Conservation (phyloP, 495 filamentous ascomycete genomes). For the Tetracladium setigerum region DNA sequence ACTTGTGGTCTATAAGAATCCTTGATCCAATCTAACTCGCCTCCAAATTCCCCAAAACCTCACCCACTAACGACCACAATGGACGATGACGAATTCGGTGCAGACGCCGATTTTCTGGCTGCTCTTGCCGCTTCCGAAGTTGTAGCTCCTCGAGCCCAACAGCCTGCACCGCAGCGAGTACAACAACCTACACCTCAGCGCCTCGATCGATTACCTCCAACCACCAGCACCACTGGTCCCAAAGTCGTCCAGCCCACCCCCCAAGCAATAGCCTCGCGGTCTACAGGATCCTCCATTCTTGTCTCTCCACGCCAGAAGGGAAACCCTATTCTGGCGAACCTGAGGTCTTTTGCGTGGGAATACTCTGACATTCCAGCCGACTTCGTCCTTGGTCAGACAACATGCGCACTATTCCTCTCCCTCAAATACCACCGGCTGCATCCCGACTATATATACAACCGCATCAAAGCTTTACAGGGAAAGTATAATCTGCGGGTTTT, state of each 20-base stretch:
- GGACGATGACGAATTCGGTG: constrained; percentile 52
- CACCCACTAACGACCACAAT: constrained; percentile 4
- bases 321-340: constrained; percentile 80
- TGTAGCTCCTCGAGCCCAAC: constrained; percentile 10
- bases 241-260: constrained; percentile 83
- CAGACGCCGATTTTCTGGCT: constrained; percentile 49
- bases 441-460: constrained; percentile 95
- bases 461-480: constrained; percentile 69
- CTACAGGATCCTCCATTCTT: constrained; percentile 68
- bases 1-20: too few relatives aligned
- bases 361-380: constrained; percentile 92
- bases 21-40: too few relatives aligned
- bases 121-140: constrained; percentile 40
- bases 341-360: constrained; percentile 87
- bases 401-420: constrained; percentile 86
- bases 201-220: constrained; percentile 21
- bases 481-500: constrained; percentile 81
- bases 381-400: constrained; percentile 80
- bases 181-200: constrained; percentile 23
- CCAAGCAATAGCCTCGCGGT: constrained; percentile 62
- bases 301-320: constrained; percentile 85
- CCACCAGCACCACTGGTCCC: constrained; percentile 22
- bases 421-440: constrained; percentile 97
- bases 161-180: constrained; percentile 25
- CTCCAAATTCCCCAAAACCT: neutral